Evolutionary conservation across 1,284 basidiomycete species (phyloP).

Genomic region (Papiliotrema laurentii): DNA sequence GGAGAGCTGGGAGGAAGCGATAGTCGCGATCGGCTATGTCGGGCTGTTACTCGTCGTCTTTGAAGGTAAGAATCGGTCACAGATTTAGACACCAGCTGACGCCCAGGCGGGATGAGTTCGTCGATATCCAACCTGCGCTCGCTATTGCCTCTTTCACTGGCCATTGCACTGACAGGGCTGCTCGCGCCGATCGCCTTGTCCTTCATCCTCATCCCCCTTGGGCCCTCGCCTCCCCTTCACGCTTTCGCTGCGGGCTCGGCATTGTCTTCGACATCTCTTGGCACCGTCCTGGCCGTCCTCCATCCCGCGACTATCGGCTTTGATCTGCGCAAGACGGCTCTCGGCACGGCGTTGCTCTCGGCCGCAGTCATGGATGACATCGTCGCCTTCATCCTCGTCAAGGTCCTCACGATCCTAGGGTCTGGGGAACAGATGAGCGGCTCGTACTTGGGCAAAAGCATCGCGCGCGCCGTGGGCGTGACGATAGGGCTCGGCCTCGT

Average conservation of each 20-base stretch:
- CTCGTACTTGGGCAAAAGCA: conserved; percentile 20
- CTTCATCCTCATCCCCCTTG: conserved; percentile 49
- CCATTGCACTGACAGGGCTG: conserved; percentile 53
- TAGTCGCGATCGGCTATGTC: conserved; percentile 53
- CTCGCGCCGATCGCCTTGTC: conserved; percentile 51
- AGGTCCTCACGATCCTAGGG: conserved; percentile 50
- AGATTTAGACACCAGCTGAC: background rate
- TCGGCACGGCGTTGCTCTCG: conserved; percentile 54
- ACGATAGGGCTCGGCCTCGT: conserved; percentile 21
- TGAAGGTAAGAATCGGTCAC: conserved; percentile 45
- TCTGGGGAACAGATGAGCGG: conserved; percentile 8
- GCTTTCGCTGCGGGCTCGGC: conserved; percentile 56
- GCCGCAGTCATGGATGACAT: conserved; percentile 59
- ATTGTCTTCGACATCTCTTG: conserved; percentile 55
- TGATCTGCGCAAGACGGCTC: conserved; percentile 50
- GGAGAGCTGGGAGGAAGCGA: conserved; percentile 48
- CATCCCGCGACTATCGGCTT: conserved; percentile 21
- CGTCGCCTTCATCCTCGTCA: conserved; percentile 54
- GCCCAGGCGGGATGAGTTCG: conserved; percentile 51
- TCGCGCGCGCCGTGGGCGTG: conserved; percentile 29
- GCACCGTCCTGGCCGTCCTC: conserved; percentile 56
- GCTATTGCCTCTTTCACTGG: conserved; percentile 49
- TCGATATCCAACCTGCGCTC: conserved; percentile 46
- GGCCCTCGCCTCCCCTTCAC: conserved; percentile 47
- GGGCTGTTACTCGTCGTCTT: conserved; percentile 57